Evolutionary conservation across 31 red algal species (phyloP).

Genomic region (Asparagopsis taxiformis): DNA sequence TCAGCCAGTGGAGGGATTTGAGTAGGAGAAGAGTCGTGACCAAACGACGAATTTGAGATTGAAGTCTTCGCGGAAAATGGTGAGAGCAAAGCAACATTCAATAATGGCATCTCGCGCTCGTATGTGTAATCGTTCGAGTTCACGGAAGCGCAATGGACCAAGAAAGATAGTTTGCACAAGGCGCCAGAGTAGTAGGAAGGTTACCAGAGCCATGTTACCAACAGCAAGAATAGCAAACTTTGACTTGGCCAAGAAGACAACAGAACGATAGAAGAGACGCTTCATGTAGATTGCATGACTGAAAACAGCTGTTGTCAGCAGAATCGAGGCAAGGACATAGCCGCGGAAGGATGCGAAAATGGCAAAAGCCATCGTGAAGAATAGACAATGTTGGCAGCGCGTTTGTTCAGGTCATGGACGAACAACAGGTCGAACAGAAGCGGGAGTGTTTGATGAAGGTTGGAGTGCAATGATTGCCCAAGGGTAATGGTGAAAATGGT

Average conservation of each 20-base stretch:
- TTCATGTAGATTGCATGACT: slow-evolving; percentile 67
- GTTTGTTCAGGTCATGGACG: no score
- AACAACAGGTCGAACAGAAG: no score
- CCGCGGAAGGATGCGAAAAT: slow-evolving; percentile 28
- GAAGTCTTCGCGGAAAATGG: slow-evolving; percentile 94
- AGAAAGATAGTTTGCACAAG: slow-evolving; percentile 81
- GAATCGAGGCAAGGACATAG: slow-evolving; percentile 49
- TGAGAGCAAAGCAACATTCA: slow-evolving; percentile 93
- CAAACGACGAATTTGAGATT: slow-evolving; percentile 74
- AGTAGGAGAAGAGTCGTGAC: slow-evolving; percentile 78
- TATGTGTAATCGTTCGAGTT: slow-evolving; percentile 85
- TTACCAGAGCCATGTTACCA: slow-evolving; percentile 74
- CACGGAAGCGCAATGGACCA: slow-evolving; percentile 83
- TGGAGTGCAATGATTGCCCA: no score
- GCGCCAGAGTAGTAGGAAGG: slow-evolving; percentile 69
- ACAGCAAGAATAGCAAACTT: slow-evolving; percentile 70
- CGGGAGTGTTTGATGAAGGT: no score
- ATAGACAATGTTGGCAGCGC: no score
- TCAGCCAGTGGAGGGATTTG: slow-evolving; percentile 93
- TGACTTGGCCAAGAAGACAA: slow-evolving; percentile 51
- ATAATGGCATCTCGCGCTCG: slow-evolving; percentile 89
- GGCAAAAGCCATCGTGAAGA: slow-evolving; percentile 17
- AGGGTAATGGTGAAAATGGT: no score
- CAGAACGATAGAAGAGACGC: slow-evolving; percentile 67
- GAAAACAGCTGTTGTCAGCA: slow-evolving; percentile 57